Evolutionary conservation across 2,329 filamentous ascomycete genomes (phyloP), one percentile per base, ranked within the genome.

Genomic region (Fusarium cyanostomum): DNA sequence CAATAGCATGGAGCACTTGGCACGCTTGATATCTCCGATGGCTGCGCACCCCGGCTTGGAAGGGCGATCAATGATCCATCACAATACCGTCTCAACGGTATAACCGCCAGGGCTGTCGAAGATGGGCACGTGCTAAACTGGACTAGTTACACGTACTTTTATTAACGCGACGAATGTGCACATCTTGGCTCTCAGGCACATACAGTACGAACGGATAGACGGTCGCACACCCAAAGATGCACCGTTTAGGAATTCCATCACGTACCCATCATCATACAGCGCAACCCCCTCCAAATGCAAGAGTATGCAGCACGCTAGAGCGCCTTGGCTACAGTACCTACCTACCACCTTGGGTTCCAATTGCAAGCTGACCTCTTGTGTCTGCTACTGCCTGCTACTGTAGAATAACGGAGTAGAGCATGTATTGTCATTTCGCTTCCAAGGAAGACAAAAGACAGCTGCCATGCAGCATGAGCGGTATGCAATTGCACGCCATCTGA

Each of bases 261-360:
- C 62, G 41, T 49, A 66, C 30, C 62, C 62, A 66, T 65, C 62
- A 65, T 66, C 21, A 34, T 63, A 44, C 62, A 55, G 46, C 58
- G 42, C 49, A 50, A 43, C 52, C 41, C 35, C 27, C 39, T 26
- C 13, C 21, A 45, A 44, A 18, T 50, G 21, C 21, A n/a, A n/a
- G n/a, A n/a, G n/a, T n/a, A n/a, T n/a, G n/a, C n/a, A 24, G 37
- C 48, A 51, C 48, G 37, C 48, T 43, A 51, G 48, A 26, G 16
- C 33, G 26, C 21, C 24, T 49, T 37, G 44, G 44, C 33, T 21
- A 33, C 15, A 48, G 16, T 34, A 13, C 10, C 30, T 33, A 7
- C 12, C 30, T n/a, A n/a, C n/a, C n/a, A n/a, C n/a, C n/a, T n/a
- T n/a, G n/a, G n/a, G n/a, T n/a, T n/a, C n/a, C n/a, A n/a, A n/a